Conservation (phyloP, 345 rosid genomes). For the Trapa bicornis region DNA sequence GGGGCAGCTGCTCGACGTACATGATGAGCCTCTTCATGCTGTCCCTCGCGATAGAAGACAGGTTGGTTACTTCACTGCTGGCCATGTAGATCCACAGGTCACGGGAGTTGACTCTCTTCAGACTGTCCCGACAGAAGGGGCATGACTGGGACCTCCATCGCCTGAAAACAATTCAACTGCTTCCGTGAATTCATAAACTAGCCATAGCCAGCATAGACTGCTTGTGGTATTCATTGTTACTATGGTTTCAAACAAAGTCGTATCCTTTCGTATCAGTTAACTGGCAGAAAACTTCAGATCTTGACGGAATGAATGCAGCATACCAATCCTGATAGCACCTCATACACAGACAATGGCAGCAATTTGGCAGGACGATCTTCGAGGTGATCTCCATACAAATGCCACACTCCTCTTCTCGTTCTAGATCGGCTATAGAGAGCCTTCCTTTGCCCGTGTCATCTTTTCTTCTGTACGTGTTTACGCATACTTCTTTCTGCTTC, state of each 20-base stretch:
- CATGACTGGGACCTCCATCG: conserved; percentile 64
- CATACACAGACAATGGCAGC: conserved; percentile 76
- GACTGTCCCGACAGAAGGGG: conserved; percentile 82
- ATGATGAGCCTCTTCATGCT: conserved; percentile 56
- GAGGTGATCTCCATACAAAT: conserved; percentile 69
- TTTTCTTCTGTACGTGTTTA: conserved; percentile 37
- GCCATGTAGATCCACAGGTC: conserved; percentile 73
- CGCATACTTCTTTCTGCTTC: conserved; percentile 62
- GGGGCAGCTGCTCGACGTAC: conserved; percentile 53
- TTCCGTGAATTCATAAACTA: not conserved
- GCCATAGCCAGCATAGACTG: not conserved
- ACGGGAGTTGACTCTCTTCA: conserved; percentile 57
- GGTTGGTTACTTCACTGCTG: conserved; percentile 34
- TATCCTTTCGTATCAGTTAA: not conserved
- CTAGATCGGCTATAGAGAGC: conserved; percentile 56
- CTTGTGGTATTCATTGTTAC: not conserved
- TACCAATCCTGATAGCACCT: conserved; percentile 72
- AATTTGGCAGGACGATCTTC: conserved; percentile 67
- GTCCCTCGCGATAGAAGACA: conserved; percentile 39
- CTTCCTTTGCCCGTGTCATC: conserved; percentile 49
- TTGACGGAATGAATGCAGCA: not conserved
- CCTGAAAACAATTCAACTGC: conserved; percentile 21
- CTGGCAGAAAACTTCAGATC: too few species aligned
- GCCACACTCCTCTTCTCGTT: conserved; percentile 90
- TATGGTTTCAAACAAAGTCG: too few species aligned